Conservation (phyloP, 2,329 filamentous ascomycete genomes). For the Diaporthe sp. region DNA sequence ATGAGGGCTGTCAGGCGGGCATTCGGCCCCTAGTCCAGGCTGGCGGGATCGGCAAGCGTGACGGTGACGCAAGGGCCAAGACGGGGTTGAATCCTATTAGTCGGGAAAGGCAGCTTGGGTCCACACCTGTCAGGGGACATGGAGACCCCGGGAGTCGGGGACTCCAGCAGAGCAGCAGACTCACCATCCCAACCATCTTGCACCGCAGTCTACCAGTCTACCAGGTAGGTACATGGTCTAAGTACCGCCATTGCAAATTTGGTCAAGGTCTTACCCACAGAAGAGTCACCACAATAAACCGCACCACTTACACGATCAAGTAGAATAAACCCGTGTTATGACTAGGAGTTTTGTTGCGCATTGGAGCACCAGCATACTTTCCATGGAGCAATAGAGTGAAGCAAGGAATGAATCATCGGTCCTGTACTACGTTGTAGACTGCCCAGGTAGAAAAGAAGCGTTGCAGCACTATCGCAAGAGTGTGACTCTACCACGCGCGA, state of each 20-base stretch:
- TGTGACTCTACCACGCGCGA: slow-evolving; percentile 20
- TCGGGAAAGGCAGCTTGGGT: background rate
- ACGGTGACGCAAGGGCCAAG: slow-evolving; percentile 33
- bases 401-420: background rate
- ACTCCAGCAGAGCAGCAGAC: background rate
- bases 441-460: background rate
- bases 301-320: background rate
- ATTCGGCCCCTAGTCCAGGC: slow-evolving; percentile 10
- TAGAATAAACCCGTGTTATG: background rate
- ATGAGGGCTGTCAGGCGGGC: slow-evolving; percentile 23
- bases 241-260: slow-evolving; percentile 1
- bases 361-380: background rate
- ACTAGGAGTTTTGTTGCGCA: background rate
- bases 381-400: background rate
- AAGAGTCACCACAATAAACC: background rate
- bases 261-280: background rate
- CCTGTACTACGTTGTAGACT: background rate
- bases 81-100: slow-evolving; percentile 9
- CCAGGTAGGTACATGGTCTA: too few species aligned
- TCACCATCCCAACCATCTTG: background rate
- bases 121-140: slow-evolving; percentile 22
- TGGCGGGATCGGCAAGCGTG: slow-evolving; percentile 4
- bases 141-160: slow-evolving; percentile 7
- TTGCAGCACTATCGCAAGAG: slow-evolving; percentile 9
- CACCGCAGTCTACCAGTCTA: background rate